A percentile compares a stretch with the other conserved stretches of the same genome.
These are phyloP conservation scores for Clonostachys sp. DNA, from an alignment of 2,329 filamentous ascomycete genomes.

Conservation along the genomic window DNA sequence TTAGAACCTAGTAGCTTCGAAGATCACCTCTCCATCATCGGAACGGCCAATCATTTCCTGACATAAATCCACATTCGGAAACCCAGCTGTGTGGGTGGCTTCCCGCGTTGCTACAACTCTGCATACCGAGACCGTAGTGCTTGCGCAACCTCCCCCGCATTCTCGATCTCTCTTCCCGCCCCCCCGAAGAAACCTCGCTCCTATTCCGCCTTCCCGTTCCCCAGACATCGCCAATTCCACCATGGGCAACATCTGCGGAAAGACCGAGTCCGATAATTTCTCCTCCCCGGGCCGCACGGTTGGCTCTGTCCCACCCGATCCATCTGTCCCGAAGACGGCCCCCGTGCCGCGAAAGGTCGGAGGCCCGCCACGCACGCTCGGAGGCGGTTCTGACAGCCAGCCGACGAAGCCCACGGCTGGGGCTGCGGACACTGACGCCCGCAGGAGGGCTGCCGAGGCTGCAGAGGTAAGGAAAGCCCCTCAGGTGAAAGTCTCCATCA, in stretches of 20 bases:
- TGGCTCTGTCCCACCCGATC: slow-evolving; percentile 25
- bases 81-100: no score
- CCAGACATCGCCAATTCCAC: neutral
- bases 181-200: neutral
- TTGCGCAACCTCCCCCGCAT: neutral
- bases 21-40: no score
- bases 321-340: slow-evolving; percentile 28
- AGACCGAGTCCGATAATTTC: slow-evolving; percentile 63
- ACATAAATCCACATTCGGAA: no score
- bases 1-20: no score
- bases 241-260: slow-evolving; percentile 90
- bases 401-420: slow-evolving; percentile 5
- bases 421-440: slow-evolving; percentile 47
- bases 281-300: slow-evolving; percentile 68
- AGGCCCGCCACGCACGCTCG: slow-evolving; percentile 60
- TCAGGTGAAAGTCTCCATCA: no score
- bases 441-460: slow-evolving; percentile 70
- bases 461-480: slow-evolving; percentile 63
- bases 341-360: slow-evolving; percentile 43
- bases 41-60: no score
- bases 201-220: no score
- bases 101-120: no score
- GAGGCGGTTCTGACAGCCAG: slow-evolving; percentile 29
- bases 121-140: neutral
- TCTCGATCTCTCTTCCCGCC: neutral